Evolutionary conservation across 371 early-diverging fungal genomes (phyloP).

Genomic region (Mortierella polycephala): DNA sequence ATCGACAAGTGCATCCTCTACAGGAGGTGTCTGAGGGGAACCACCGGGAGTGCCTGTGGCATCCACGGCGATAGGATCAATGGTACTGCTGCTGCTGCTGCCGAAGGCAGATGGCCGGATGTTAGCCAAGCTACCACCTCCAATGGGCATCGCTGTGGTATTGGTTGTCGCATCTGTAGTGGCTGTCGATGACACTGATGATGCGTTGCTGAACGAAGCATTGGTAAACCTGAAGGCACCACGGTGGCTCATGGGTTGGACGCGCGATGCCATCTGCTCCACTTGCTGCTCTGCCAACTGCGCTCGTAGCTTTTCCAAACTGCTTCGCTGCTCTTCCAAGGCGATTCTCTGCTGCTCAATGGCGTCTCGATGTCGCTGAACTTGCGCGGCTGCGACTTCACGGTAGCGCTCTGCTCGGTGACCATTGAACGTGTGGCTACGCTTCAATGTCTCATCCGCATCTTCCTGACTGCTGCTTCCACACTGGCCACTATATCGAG

Average conservation of each 20-base stretch:
- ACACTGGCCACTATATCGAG: no score
- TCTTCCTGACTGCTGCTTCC: not conserved
- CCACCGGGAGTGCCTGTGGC: constrained; percentile 26
- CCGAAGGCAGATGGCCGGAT: constrained; percentile 5
- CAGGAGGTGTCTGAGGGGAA: constrained; percentile 5
- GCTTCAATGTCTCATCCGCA: constrained; percentile 24
- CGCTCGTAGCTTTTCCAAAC: not conserved
- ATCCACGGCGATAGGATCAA: not conserved
- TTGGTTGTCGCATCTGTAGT: not conserved
- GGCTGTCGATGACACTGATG: not conserved
- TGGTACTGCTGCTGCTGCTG: not conserved
- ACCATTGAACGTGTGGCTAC: constrained; percentile 32
- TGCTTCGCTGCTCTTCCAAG: constrained; percentile 13
- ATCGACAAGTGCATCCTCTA: not conserved
- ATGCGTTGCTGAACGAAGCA: no score
- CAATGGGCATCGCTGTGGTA: not conserved
- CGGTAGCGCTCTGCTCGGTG: not conserved
- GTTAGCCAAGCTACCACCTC: constrained; percentile 13
- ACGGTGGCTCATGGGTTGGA: constrained; percentile 8
- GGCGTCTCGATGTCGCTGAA: not conserved
- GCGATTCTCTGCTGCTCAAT: constrained; percentile 2
- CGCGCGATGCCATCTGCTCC: constrained; percentile 14
- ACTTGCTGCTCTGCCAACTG: constrained; percentile 12
- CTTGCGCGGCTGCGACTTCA: not conserved
- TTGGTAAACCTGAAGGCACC: not conserved